These are phyloP conservation scores for Mucor ambiguus DNA, from an alignment of 371 early-diverging fungal genomes.

Conservation along the genomic window DNA sequence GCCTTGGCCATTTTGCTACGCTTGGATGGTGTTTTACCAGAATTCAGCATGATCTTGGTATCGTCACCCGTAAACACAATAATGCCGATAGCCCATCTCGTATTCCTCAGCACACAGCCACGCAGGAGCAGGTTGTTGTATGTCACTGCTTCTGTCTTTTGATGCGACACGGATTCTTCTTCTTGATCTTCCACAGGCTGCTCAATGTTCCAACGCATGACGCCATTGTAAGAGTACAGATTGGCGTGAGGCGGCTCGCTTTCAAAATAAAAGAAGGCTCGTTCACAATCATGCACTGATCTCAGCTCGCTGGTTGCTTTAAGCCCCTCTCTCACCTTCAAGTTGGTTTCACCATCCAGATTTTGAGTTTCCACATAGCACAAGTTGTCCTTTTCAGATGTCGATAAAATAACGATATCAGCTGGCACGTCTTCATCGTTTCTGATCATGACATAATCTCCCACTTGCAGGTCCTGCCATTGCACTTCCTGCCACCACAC, in stretches of 20 bases:
- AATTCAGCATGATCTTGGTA: conserved; percentile 89
- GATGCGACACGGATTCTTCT: conserved; percentile 35
- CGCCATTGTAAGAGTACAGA: conserved; percentile 76
- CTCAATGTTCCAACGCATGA: conserved; percentile 55
- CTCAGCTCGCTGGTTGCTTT: conserved; percentile 40
- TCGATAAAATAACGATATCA: conserved; percentile 74
- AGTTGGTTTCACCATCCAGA: conserved; percentile 87
- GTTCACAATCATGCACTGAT: conserved; percentile 57
- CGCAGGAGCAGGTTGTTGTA: conserved; percentile 87
- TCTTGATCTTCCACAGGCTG: conserved; percentile 25
- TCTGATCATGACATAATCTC: conserved; percentile 86
- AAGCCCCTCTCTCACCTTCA: conserved; percentile 65
- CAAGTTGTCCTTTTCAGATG: conserved; percentile 62
- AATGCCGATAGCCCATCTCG: conserved; percentile 81
- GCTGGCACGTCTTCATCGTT: conserved; percentile 93
- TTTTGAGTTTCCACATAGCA: conserved; percentile 86
- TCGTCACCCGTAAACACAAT: conserved; percentile 88
- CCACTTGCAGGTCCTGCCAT: conserved; percentile 90
- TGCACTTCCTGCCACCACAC: conserved; percentile 34
- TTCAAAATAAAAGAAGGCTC: conserved; percentile 64
- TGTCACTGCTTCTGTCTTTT: conserved; percentile 69
- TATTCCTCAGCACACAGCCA: conserved; percentile 93
- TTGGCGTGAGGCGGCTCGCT: conserved; percentile 81
- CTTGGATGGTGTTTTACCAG: conserved; percentile 92
- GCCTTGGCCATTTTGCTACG: conserved; percentile 91